Evolutionary conservation across 768 basidiomycete species (phyloP), one percentile per base, ranked within the genome.

Genomic region (Termitomyces sp.): DNA sequence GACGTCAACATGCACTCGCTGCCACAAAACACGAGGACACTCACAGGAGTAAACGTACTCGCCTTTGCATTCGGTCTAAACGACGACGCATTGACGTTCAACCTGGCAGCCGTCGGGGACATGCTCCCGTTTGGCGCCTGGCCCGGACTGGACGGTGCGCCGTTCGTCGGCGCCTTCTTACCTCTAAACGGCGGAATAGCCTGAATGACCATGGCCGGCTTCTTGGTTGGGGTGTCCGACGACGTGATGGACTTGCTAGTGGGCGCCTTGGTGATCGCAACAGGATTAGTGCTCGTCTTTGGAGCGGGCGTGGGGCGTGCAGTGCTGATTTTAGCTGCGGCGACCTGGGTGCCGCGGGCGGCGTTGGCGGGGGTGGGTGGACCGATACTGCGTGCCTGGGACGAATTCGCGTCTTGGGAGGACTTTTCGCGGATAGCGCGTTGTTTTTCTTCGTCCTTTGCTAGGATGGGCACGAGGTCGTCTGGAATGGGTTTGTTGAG

Each of bases 401-500:
- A 46, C 1, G 91, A 87, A 25, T 80, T 66, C 3, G 92, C 89
- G 63, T 94, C 92, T 54, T 81, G 77, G 48, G 73, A 76, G 17
- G 91, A 84, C 73, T 90, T 95, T 73, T 92, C 92, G 61, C 82
- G 81, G 72, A 97, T 96, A 53, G 78, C 81, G 62, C 85, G 85
- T 69, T 96, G 93, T 76, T 92, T 96, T 56, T 90, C 89, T 73
- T 93, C 92, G 69, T 96, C 93, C 76, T 97, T 98, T 46, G 96
- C 89, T 29, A 98, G 77, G 69, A 98, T 95, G 3, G 91, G 83
- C 17, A 98, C 89, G 56, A 98, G 83, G 70, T 98, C 96, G 34
- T 94, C 92, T 14, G 96, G 96, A 65, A 98, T 95, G 17, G 93
- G 94, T 71, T 94, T 91, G 72, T 96, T 96, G 54, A 96, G 84